Base-by-base conservation (phyloP, 177 flowering plant genomes). In the Vitis hybrid region DNA sequence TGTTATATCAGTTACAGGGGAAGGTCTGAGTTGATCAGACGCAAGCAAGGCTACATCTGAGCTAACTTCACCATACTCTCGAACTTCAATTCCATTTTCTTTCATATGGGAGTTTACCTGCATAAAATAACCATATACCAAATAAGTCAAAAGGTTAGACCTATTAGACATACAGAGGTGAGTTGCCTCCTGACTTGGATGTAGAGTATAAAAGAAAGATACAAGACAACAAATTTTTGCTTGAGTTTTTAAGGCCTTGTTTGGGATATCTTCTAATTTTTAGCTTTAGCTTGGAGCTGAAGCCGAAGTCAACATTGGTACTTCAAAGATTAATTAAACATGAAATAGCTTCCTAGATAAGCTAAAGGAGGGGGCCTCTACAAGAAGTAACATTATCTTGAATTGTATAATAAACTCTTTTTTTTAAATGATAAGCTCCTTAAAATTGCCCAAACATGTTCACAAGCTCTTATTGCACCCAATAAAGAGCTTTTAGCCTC, bases 1-100 rank as follows among this genome's bases (percentile, higher is more conserved):
- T 17, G 18, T 63, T 50, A 27, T 57, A 14, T 13, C 68, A 49
- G 27, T 71, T 18, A 63, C 66, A 68, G 69, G 52, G 63, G 83
- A 64, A 55, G 79, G 55, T 17, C 62, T 66, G 21, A 90, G 91
- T 72, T 85, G 70, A 81, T 84, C 71, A 59, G 91, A 85, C 71
- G 87, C 89, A 76, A 94, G 94, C 79, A 90, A 78, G 50, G 24
- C 70, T 51, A 82, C 91, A 80, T 95, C 99, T 72, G 89, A 77
- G 73, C 76, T 83, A 69, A 95, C 94, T 55, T 70, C 81, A 70
- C 56, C 74, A 78, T 93, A 96, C 17, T 93, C 99, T 55, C 82
- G 83, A 67, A 91, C 89, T 79, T 86, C 86, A 73, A 93, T 84
- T 61, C 87, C 87, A 80, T 84, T 86, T 71, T 85, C 85, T 70